phyloP scores from a whole-genome alignment of 23 red algal species.

The Porphyridium purpureum region DNA sequence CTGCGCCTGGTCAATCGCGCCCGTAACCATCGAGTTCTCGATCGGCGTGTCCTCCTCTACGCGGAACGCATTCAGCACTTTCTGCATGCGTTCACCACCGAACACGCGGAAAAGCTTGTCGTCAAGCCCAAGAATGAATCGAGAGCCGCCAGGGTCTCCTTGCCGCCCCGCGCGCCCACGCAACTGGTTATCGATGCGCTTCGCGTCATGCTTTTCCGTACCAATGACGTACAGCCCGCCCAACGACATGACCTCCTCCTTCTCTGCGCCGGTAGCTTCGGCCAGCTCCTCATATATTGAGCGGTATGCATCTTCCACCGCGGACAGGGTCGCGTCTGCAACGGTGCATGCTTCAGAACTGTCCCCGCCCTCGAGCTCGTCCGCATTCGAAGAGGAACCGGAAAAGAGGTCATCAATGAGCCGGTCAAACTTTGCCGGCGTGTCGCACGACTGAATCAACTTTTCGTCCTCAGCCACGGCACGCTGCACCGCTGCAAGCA shows the following conservation, averaged over 20 bases:
- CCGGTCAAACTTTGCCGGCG: not conserved
- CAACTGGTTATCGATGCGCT: constrained; percentile 92
- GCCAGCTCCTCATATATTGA: constrained; percentile 23
- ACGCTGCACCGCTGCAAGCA: constrained; percentile 8
- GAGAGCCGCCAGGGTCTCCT: constrained; percentile 80
- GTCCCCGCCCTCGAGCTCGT: no score
- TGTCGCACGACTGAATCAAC: constrained; percentile 1
- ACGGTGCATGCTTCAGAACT: no score
- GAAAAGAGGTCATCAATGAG: constrained; percentile 42
- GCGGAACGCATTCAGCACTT: constrained; percentile 69
- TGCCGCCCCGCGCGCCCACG: constrained; percentile 88
- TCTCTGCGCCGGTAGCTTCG: constrained; percentile 24
- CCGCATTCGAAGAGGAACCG: no score
- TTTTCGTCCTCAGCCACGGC: not conserved
- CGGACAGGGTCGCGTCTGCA: constrained; percentile 5
- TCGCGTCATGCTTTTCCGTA: constrained; percentile 80
- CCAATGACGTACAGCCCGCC: constrained; percentile 93
- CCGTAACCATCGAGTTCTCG: constrained; percentile 59
- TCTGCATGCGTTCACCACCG: constrained; percentile 75
- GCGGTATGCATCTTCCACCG: constrained; percentile 9
- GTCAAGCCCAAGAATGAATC: constrained; percentile 89
- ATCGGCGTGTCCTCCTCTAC: constrained; percentile 85
- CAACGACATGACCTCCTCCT: constrained; percentile 48
- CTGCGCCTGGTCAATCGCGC: constrained; percentile 58
- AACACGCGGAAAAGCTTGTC: constrained; percentile 80